Percentiles rank a stretch among this genome's conserved stretches.
phyloP scores from a whole-genome alignment of 495 filamentous ascomycete species.

The Bacidia gigantensis region DNA sequence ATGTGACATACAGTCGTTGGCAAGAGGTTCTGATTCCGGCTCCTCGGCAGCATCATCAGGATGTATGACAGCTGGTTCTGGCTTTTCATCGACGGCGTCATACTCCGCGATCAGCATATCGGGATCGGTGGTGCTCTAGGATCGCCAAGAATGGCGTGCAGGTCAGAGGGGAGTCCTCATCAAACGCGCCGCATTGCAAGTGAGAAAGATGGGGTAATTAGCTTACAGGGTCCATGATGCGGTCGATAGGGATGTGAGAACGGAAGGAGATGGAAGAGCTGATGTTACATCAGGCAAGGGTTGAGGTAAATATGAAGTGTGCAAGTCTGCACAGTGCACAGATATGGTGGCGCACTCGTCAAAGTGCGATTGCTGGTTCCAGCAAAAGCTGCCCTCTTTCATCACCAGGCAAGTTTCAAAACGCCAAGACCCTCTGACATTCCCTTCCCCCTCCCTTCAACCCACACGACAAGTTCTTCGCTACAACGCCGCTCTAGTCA shows the following conservation, averaged over 20 bases:
- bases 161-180: slow-evolving; percentile 17
- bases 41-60: slow-evolving; percentile 46
- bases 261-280: neutral
- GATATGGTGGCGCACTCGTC: too few relatives aligned
- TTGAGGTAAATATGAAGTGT: too few relatives aligned
- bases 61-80: slow-evolving; percentile 73
- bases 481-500: too few relatives aligned
- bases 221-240: slow-evolving; percentile 23
- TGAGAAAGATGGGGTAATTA: slow-evolving; percentile 9
- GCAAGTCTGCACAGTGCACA: too few relatives aligned
- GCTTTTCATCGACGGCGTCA: slow-evolving; percentile 54
- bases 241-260: neutral
- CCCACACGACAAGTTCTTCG: too few relatives aligned
- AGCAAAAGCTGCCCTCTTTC: neutral
- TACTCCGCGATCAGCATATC: slow-evolving; percentile 63
- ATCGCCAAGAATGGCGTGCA: slow-evolving; percentile 30
- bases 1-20: slow-evolving; percentile 54
- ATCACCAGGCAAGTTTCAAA: neutral
- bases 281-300: neutral
- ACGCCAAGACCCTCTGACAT: neutral
- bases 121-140: slow-evolving; percentile 52
- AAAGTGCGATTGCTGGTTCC: too few relatives aligned
- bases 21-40: slow-evolving; percentile 39
- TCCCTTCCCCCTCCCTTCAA: too few relatives aligned
- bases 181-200: slow-evolving; percentile 11